Base-by-base conservation (phyloP, 495 filamentous ascomycete species). In the Hypoxylon fragiforme region DNA sequence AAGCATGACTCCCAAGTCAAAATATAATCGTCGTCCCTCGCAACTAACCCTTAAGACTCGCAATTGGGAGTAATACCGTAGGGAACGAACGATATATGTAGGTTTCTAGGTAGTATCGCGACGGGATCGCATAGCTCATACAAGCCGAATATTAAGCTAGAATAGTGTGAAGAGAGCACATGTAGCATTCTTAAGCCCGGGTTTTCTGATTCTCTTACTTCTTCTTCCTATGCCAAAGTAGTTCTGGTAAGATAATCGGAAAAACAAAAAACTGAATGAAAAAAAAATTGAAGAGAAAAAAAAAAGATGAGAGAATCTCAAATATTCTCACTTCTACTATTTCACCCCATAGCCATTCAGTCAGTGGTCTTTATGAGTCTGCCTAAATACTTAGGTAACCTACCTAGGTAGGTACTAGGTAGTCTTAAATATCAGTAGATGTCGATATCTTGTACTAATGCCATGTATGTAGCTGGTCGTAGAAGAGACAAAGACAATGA, bases 311-410 rank as follows among this genome's bases (percentile, higher is more conserved):
- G 12, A 35, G 35, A 42, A 36, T 22, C 12, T 12, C 9, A 41
- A 40, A 31, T 22, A 44, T 15, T 0, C 7, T 15, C 48, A n/a
- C 7, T 3, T 44, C 14, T 36, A 16, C 21, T 28, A 31, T 16
- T 41, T 60, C 50, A 60, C 39, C 50, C 50, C 57, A 60, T 60
- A 45, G n/a, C n/a, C n/a, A n/a, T n/a, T n/a, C n/a, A n/a, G n/a
- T n/a, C n/a, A n/a, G n/a, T n/a, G n/a, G n/a, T n/a, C n/a, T n/a
- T n/a, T n/a, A n/a, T n/a, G n/a, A n/a, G n/a, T n/a, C n/a, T n/a
- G n/a, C n/a, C n/a, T n/a, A n/a, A n/a, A n/a, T n/a, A n/a, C n/a
- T n/a, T n/a, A n/a, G n/a, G n/a, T n/a, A n/a, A 28, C 24, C 24
- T 28, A 28, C 24, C 24, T 28, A 28, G 24, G 24, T 28, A 28